Evolutionary conservation across 2,329 filamentous ascomycete species (phyloP).

Genomic region (Coniella lustricola): DNA sequence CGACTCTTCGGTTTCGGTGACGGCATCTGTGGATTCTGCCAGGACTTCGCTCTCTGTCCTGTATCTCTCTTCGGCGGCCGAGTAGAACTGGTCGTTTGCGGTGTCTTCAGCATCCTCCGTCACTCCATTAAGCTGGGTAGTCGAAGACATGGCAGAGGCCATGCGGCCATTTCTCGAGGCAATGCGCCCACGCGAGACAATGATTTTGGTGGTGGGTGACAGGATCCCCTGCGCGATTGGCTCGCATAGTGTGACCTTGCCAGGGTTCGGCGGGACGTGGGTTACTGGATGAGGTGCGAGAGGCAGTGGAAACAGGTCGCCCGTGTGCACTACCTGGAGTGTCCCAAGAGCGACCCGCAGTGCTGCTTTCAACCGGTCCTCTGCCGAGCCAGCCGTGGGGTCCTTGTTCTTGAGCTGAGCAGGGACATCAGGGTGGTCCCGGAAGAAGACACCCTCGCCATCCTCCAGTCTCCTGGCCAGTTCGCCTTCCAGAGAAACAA

Average conservation of each 20-base stretch:
- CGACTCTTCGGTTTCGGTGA: conserved; percentile 53
- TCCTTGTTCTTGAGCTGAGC: conserved; percentile 28
- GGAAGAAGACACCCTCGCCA: conserved; percentile 75
- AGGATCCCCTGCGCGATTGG: conserved; percentile 85
- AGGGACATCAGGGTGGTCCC: conserved; percentile 42
- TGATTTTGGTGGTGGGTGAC: conserved; percentile 70
- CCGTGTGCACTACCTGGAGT: conserved; percentile 71
- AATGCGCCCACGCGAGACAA: conserved; percentile 61
- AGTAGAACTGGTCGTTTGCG: conserved; percentile 86
- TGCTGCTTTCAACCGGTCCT: conserved; percentile 55
- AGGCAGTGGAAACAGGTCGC: conserved; percentile 71
- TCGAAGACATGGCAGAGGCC: conserved; percentile 37
- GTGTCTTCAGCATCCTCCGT: conserved; percentile 67
- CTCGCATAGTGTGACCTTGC: conserved; percentile 86
- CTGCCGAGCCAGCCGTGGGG: conserved; percentile 29
- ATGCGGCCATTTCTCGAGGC: conserved; percentile 47
- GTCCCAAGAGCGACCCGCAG: conserved; percentile 68
- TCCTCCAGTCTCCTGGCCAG: conserved; percentile 73
- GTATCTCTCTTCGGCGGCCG: conserved; percentile 74
- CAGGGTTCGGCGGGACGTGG: conserved; percentile 75
- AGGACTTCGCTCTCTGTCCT: conserved; percentile 51
- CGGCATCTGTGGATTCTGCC: conserved; percentile 51
- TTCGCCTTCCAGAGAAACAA: conserved; percentile 77
- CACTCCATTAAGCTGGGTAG: conserved; percentile 52
- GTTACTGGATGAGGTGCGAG: conserved; percentile 81